Evolutionary conservation across 306 rosid species (phyloP), one percentile per base, ranked within the genome.

Genomic region (Rosa lucieae): DNA sequence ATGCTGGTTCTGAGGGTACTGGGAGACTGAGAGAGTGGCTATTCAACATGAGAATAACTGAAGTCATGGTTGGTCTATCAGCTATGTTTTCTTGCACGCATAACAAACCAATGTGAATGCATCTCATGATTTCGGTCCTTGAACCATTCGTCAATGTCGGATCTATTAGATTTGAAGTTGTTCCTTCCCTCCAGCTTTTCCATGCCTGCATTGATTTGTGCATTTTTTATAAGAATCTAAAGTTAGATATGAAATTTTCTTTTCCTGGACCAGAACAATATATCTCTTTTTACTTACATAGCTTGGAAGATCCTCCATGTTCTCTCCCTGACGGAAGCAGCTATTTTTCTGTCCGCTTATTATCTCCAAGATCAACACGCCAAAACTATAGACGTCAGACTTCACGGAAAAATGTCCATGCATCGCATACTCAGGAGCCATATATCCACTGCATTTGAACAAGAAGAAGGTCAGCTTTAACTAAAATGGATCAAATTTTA

Each of bases 11-110:
- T 26, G 63, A 72, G 46, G 76, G 76, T 10, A 51, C 44, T 35
- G 76, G 63, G 29, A 72, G 63, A 72, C 29, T 9, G 26, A 32
- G 3, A 2, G 63, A 18, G 47, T 51, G 8, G 63, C 63, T 51
- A 72, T 72, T 72, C 17, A 72, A 8, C 47, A 72, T 72, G 43
- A 72, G 26, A 17, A 51, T 35, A 72, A 72, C 29, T 20, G 63
- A 72, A 1, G 63, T 26, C 63, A 72, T 35, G 63, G 76, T 32
- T 49, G 76, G 76, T 40, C 48, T 32, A 32, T 51, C 35, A 32
- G 35, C 63, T 1, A 51, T 18, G 29, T 51, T 32, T 51, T 72
- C 48, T 51, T 72, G 76, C 76, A 72, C 47, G 8, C 63, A 72
- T 5, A 72, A 32, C 1, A 72, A 32, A 8, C 76, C 47, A 20